phyloP scores from a whole-genome alignment of 257 asterid species.

The Nicotiana benthamiana region DNA sequence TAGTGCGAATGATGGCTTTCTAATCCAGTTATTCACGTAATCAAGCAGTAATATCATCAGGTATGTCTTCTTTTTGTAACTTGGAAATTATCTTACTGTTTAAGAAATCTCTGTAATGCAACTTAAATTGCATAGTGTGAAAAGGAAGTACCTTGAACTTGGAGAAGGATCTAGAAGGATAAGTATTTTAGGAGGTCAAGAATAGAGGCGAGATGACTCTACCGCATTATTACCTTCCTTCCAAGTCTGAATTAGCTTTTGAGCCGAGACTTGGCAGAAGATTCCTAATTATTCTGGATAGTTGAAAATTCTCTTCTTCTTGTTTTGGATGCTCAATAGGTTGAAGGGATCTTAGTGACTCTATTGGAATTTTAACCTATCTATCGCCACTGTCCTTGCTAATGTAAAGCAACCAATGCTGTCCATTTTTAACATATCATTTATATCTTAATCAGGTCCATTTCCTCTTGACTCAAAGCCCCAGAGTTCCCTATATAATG shows the following conservation, averaged over 20 bases:
- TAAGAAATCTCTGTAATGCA: background rate
- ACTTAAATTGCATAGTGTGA: background rate
- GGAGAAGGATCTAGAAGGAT: background rate
- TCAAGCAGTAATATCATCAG: background rate
- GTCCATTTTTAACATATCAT: background rate
- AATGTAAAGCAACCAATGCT: background rate
- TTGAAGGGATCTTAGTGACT: background rate
- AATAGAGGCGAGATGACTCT: background rate
- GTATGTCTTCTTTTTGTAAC: background rate
- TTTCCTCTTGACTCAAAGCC: background rate
- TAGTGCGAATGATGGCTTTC: background rate
- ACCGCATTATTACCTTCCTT: background rate
- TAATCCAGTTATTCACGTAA: background rate
- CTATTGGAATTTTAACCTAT: background rate
- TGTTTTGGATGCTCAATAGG: background rate
- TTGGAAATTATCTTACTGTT: background rate
- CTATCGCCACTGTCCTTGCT: background rate
- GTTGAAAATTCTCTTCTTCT: background rate
- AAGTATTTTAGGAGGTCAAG: background rate
- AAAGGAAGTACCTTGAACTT: background rate
- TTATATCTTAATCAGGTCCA: background rate
- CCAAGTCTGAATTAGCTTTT: background rate
- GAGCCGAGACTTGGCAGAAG: background rate
- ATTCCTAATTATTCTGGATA: background rate
- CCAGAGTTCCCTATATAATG: background rate